phyloP scores from a whole-genome alignment of 1,139 yeast species.

The Yamadazyma spencermartinsiae region DNA sequence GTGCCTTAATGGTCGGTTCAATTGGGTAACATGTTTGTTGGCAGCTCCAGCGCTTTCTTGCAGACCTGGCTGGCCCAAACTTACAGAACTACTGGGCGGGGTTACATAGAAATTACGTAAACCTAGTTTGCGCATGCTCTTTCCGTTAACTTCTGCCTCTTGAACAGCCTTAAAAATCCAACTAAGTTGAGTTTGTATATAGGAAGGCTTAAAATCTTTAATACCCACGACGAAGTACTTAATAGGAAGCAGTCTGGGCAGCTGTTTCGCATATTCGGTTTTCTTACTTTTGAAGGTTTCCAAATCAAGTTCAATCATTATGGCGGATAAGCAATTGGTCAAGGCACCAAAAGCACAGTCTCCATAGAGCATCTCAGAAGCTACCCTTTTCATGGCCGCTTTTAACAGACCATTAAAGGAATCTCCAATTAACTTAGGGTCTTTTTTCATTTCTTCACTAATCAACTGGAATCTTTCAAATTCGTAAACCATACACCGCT shows the following conservation, averaged over 20 bases:
- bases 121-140: too few relatives aligned
- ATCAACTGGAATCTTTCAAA: background rate
- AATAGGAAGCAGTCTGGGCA: background rate
- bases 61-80: too few relatives aligned
- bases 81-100: too few relatives aligned
- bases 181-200: background rate
- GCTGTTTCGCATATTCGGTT: background rate
- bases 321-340: background rate
- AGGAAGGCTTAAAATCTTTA: background rate
- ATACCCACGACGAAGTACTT: too few relatives aligned
- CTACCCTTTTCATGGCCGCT: background rate
- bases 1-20: too few relatives aligned
- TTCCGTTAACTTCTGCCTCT: background rate
- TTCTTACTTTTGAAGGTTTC: background rate
- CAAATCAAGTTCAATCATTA: background rate
- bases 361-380: background rate
- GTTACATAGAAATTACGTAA: too few relatives aligned
- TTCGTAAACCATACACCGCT: background rate
- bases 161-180: background rate
- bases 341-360: background rate
- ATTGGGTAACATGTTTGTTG: too few relatives aligned
- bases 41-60: too few relatives aligned
- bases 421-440: background rate
- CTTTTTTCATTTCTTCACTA: background rate
- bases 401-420: too few relatives aligned